Conservation (phyloP, 805 yeast species). For the Teunomyces funiuensis region DNA sequence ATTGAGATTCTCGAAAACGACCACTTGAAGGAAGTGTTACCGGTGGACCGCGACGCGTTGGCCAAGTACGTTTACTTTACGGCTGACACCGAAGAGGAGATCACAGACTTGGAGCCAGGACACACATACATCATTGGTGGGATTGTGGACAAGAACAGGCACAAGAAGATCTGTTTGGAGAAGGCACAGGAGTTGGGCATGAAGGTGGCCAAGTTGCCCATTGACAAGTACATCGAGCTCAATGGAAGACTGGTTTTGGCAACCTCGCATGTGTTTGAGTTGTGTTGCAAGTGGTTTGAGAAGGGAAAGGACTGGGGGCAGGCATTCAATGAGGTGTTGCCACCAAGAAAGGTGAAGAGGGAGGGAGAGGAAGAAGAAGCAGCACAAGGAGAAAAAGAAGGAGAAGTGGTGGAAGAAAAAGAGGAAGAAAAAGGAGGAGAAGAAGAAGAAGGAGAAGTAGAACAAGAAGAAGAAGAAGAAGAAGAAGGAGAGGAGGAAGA, state of each 20-base stretch:
- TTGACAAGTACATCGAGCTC: conserved; percentile 76
- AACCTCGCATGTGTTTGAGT: conserved; percentile 91
- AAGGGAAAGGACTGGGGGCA: conserved; percentile 69
- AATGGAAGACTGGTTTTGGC: conserved; percentile 89
- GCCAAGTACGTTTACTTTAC: conserved; percentile 65
- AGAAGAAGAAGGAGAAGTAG: conserved; percentile 1
- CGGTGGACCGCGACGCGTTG: conserved; percentile 26
- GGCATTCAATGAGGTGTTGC: conserved; percentile 86
- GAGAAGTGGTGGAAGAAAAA: neutral
- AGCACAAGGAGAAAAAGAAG: conserved; percentile 3
- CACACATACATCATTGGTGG: conserved; percentile 90
- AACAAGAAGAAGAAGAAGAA: conserved; percentile 8
- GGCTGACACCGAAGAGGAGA: conserved; percentile 78
- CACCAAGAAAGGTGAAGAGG: conserved; percentile 61
- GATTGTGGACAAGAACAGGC: conserved; percentile 91
- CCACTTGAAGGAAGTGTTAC: conserved; percentile 29
- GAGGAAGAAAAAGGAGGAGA: neutral
- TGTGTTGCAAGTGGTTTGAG: conserved; percentile 79
- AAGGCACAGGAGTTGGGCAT: conserved; percentile 78
- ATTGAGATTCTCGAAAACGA: conserved; percentile 48
- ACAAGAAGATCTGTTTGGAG: conserved; percentile 73
- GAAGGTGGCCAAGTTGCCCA: conserved; percentile 77
- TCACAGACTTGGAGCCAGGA: conserved; percentile 64
- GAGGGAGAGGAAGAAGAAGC: conserved; percentile 8
- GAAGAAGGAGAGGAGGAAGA: conserved; percentile 5